These are phyloP conservation scores for Exophiala sideris DNA, from an alignment of 2,329 filamentous ascomycete genomes.

Conservation along the genomic window DNA sequence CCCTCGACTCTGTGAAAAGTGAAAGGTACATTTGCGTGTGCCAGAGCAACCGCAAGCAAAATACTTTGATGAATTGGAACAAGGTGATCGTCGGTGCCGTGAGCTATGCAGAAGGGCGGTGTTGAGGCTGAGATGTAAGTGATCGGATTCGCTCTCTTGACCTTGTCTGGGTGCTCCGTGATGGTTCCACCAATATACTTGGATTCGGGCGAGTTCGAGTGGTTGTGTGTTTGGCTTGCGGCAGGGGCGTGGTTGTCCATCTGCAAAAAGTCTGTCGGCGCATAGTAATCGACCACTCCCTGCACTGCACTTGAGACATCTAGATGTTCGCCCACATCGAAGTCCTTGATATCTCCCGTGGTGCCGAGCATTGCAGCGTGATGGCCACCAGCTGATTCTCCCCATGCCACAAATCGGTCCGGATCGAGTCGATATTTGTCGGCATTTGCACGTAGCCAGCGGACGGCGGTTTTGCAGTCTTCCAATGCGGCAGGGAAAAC, in stretches of 20 bases:
- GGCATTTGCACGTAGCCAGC: conserved; percentile 11
- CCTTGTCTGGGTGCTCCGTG: conserved; percentile 4
- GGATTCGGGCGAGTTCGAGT: conserved; percentile 6
- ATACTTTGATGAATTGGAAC: conserved; percentile 5
- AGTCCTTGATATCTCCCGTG: conserved; percentile 1
- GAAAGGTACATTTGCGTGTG: background rate
- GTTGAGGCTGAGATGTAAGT: conserved; percentile 5
- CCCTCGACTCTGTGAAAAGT: conserved; percentile 7
- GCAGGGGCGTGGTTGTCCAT: conserved; percentile 10
- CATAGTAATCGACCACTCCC: conserved; percentile 12
- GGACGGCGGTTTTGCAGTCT: conserved; percentile 16
- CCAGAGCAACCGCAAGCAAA: conserved; percentile 2
- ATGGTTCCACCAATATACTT: conserved; percentile 7
- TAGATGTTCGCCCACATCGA: conserved; percentile 16
- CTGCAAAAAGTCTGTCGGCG: conserved; percentile 7
- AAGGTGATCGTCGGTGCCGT: conserved; percentile 9
- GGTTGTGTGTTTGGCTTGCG: conserved; percentile 3
- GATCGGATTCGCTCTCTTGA: conserved; percentile 11
- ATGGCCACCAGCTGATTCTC: conserved; percentile 15
- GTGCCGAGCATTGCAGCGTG: conserved; percentile 9
- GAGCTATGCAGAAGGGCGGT: conserved; percentile 12
- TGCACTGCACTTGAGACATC: conserved; percentile 3
- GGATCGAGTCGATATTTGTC: conserved; percentile 7
- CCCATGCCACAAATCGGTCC: conserved; percentile 10
- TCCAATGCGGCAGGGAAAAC: conserved; percentile 11